A percentile compares a stretch with the other conserved stretches of the same genome.
Conservation (phyloP, 1,284 basidiomycete genomes). For the Marasmius sp. region DNA sequence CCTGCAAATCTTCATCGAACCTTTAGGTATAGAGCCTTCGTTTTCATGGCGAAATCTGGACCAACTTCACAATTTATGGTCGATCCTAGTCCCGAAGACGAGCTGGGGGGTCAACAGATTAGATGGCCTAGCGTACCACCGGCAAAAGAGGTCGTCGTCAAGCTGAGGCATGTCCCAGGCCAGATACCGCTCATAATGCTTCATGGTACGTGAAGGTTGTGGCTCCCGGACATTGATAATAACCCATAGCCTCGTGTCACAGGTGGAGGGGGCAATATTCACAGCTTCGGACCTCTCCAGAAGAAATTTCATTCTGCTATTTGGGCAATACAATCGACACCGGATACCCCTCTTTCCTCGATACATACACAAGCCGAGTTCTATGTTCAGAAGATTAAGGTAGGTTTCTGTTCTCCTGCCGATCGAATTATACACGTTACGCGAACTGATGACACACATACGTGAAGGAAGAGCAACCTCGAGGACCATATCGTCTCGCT, state of each 20-base stretch:
- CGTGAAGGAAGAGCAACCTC: slow-evolving; percentile 4
- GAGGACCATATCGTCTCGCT: slow-evolving; percentile 21
- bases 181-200: background rate
- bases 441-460: background rate
- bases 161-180: background rate
- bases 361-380: background rate
- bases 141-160: background rate
- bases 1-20: background rate
- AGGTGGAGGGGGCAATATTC: background rate
- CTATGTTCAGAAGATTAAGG: background rate
- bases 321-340: background rate
- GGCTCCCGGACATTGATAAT: background rate
- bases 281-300: background rate
- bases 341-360: background rate
- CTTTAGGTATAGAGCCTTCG: background rate
- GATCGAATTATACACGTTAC: background rate
- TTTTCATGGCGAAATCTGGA: background rate
- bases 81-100: background rate
- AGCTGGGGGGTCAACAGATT: background rate
- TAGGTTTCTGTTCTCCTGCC: background rate
- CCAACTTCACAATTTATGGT: background rate
- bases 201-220: background rate
- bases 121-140: background rate
- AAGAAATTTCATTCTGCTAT: background rate
- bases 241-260: background rate